Base-by-base conservation (phyloP, 2,329 filamentous ascomycete genomes). In the Pseudogymnoascus sp. region DNA sequence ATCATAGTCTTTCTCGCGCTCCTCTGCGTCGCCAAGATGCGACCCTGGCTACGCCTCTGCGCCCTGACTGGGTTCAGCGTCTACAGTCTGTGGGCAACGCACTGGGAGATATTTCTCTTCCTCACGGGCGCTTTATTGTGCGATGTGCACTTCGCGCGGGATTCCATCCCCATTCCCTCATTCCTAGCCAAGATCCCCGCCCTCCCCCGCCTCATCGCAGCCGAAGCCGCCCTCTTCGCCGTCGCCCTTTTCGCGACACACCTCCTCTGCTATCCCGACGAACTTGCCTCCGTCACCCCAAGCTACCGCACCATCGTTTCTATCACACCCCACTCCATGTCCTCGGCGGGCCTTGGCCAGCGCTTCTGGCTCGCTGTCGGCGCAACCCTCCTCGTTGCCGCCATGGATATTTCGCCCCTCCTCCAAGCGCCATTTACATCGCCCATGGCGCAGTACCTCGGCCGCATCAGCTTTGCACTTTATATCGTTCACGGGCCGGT, bases 401-500 rank as follows among this genome's bases (percentile, higher is more conserved):
- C 69, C 2, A 69, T 66, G 41, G 70, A 75, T 16, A 75, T 77
- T 45, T 65, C 78, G 36, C 66, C 64, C 30, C 67, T 62, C 62
- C 64, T 78, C 62, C 77, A 78, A 64, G 67, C 67, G 3, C 76
- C 79, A 28, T 81, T 84, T 68, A 79, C 79, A 61, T 75, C 75
- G 2, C 69, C 73, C 0, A 65, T 81, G 11, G 78, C 80, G 11
- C 82, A 82, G 66, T 86, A 85, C 68, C 78, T 83, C 19, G 83
- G 80, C 11, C 77, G 78, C 25, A 80, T 85, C 64, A 83, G 80
- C 62, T 86, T 81, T 65, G 79, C 82, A 2, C 74, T 86, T 2
- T 85, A 86, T 67, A 75, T 86, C 5, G 77, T 81, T n/a, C 83
- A 85, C 67, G 83, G 83, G 0, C 77, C 78, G 4, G 75, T 80